These are phyloP conservation scores for cucumber (Cucumis sativus) DNA, from an alignment of 306 rosid species.

Conservation along the genomic window Cucumber_9930_V3 NC_026659.2:22058001-22058500, in stretches of 20 bases:
- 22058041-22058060: constrained; percentile 16
- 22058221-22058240: not conserved
- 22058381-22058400: not conserved
- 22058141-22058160: not conserved
- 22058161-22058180: not conserved
- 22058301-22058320: too few species aligned
- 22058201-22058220: not conserved
- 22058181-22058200: not conserved
- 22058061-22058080: not conserved
- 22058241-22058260: too few species aligned
- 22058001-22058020: constrained; percentile 73
- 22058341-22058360: too few species aligned
- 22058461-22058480: not conserved
- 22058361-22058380: too few species aligned
- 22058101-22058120: not conserved
- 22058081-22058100: not conserved
- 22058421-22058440: not conserved
- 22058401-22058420: not conserved
- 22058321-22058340: too few species aligned
- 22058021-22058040: constrained; percentile 72
- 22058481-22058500: not conserved
- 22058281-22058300: too few species aligned
- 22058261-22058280: too few species aligned
- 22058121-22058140: not conserved
- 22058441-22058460: not conserved